Conservation (phyloP, 139 green algal species). For the Tetraselmis chui region DNA sequence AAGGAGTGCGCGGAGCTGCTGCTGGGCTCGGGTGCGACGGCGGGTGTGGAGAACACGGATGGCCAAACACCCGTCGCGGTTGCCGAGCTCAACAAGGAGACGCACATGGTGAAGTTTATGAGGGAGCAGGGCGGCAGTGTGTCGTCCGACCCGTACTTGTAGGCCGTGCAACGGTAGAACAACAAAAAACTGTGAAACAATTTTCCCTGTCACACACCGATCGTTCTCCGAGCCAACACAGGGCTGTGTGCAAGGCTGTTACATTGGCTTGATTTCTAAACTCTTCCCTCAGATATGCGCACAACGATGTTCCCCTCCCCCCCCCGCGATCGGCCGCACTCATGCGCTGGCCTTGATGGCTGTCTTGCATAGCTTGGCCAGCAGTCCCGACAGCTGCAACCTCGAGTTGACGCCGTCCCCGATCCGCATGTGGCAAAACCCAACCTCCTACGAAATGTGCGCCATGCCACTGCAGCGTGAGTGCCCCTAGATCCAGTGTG, state of each 20-base stretch:
- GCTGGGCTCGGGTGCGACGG: neutral
- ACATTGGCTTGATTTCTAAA: no score
- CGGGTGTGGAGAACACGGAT: neutral
- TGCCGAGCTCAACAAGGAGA: neutral
- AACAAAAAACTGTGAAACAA: no score
- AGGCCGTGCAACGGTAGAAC: no score
- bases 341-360: neutral
- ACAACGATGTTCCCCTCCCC: no score
- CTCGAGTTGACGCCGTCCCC: constrained; percentile 79
- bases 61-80: neutral
- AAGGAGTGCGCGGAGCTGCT: neutral
- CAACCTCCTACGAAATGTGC: constrained; percentile 72
- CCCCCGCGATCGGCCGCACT: no score
- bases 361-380: constrained; percentile 81
- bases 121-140: neutral
- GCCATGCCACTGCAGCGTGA: no score
- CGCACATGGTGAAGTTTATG: neutral
- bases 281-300: no score
- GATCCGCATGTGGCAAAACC: constrained; percentile 91
- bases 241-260: no score
- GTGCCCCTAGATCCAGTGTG: no score
- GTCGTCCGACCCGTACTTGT: no score
- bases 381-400: constrained; percentile 86
- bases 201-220: no score
- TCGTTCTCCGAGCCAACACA: no score